Conservation (phyloP, 768 basidiomycete genomes). For the Rhizopogon roseolus region DNA sequence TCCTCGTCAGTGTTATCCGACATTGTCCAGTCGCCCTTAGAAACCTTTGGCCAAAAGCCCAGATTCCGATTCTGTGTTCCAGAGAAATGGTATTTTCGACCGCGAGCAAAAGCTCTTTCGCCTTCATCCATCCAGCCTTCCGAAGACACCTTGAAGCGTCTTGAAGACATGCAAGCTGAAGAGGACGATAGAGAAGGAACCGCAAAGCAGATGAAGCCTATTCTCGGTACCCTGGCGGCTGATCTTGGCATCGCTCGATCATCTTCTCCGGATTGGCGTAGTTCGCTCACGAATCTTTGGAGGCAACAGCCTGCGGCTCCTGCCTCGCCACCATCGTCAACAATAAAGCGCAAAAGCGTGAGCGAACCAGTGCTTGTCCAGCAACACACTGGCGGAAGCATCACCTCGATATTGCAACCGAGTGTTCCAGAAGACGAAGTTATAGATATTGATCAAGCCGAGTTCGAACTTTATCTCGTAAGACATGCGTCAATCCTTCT, state of each 20-base stretch:
- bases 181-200: conserved; percentile 55
- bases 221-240: conserved; percentile 20
- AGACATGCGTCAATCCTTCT: conserved; percentile 11
- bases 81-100: conserved; percentile 75
- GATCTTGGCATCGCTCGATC: conserved; percentile 13
- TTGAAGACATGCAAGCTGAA: conserved; percentile 37
- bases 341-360: conserved; percentile 52
- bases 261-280: conserved; percentile 43
- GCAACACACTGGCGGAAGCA: conserved; percentile 33
- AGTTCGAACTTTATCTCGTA: conserved; percentile 73
- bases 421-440: conserved; percentile 17
- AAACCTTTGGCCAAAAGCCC: conserved; percentile 40
- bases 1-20: conserved; percentile 36
- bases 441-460: conserved; percentile 33
- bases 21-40: conserved; percentile 36
- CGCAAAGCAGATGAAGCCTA: conserved; percentile 43
- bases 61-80: conserved; percentile 65
- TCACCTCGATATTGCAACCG: conserved; percentile 10
- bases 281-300: conserved; percentile 58
- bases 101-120: conserved; percentile 42
- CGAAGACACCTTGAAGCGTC: conserved; percentile 42
- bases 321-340: conserved; percentile 27
- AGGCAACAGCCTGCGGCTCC: conserved; percentile 52
- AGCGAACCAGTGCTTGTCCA: conserved; percentile 67
- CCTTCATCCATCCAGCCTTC: conserved; percentile 50